Base-by-base conservation (phyloP, 345 rosid genomes). In the Boechera divaricarpa region DNA sequence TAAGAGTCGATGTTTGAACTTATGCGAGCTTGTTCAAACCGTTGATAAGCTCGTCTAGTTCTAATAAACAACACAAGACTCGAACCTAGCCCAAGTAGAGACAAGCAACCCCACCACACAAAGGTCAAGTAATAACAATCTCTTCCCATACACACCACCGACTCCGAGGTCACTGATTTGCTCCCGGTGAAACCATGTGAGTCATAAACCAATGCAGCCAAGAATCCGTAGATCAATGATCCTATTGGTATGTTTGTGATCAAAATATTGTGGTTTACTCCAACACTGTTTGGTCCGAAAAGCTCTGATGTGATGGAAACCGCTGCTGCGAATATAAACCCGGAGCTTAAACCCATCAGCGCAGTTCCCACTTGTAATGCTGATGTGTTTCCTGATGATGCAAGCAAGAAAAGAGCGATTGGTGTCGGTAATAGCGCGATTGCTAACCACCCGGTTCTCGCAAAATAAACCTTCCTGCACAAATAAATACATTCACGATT, bases 181-280 rank as follows among this genome's bases (percentile, higher is more conserved):
- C 72, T 77, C 45, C 70, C 74, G 0, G 65, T 56, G 2, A 59
- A 59, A 21, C 83, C 86, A 77, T 87, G 87, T 0, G 87, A 74
- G 64, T 95, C 99, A 33, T 92, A 95, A 0, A 92, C 92, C 4
- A 91, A 3, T 13, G 98, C 98, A 7, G 98, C 98, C 13, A 95
- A 80, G 74, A 92, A 55, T 4, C 99, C 99, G 45, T 91, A 95
- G 51, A 91, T 69, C 42, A 92, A 85, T 1, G 99, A 95, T 1
- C 99, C 99, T 1, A 95, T 60, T 0, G 97, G 98, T 64, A 92
- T 95, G 67, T 95, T 95, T 76, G 99, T 92, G 77, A 95, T 95
- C 29, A 95, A 73, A 58, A 95, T 89, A 76, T 95, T 95, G 85
- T 95, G 99, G 82, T 95, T 95, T 31, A 95, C 96, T 0, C 99